A percentile compares a stretch with the other conserved stretches of the same genome.
phyloP scores from a whole-genome alignment of 2,329 filamentous ascomycete genomes.

The Ceratocystis cubensis region DNA sequence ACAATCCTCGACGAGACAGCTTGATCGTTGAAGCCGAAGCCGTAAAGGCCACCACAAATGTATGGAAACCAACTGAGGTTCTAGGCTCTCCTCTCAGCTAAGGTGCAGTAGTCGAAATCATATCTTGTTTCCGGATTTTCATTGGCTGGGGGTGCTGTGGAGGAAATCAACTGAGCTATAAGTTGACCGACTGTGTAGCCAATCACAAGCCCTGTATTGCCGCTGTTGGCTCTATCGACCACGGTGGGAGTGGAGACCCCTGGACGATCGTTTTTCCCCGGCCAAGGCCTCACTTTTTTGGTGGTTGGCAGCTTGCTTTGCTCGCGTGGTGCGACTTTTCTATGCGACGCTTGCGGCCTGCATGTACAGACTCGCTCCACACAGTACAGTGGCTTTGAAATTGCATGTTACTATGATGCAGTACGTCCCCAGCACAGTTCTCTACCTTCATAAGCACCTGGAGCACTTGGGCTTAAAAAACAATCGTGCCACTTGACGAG shows the following conservation, averaged over 20 bases:
- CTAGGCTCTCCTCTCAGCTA: neutral
- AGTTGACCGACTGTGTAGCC: neutral
- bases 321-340: neutral
- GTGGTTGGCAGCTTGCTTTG: conserved; percentile 1
- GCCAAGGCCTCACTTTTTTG: neutral
- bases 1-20: too few species aligned
- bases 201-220: neutral
- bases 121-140: neutral
- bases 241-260: neutral
- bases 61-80: neutral
- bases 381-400: neutral
- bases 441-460: neutral
- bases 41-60: too few species aligned
- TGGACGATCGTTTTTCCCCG: neutral
- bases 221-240: neutral
- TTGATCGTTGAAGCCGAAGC: too few species aligned
- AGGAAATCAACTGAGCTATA: neutral
- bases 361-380: neutral
- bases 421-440: neutral
- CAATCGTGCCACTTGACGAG: neutral
- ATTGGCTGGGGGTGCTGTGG: neutral
- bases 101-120: too few species aligned
- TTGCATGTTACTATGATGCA: neutral
- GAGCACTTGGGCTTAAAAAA: neutral
- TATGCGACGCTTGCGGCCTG: neutral